These are phyloP conservation scores for Sanghuangporus sanghuang DNA, from an alignment of 1,284 basidiomycete species.

Conservation along the genomic window DNA sequence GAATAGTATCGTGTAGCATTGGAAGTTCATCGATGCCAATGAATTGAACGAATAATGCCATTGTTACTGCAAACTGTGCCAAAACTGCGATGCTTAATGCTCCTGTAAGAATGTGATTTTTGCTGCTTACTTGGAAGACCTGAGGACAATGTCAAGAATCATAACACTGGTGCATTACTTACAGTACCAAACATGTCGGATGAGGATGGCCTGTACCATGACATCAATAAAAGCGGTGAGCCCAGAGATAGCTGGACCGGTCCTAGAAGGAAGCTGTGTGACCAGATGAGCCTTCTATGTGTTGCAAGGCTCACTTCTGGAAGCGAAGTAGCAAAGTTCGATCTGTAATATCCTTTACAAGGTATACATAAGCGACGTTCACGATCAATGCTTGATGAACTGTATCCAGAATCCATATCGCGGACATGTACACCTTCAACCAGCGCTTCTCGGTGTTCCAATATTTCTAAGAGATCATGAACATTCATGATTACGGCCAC, in stretches of 20 bases:
- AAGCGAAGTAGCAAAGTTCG: background rate
- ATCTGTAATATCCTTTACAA: conserved; percentile 5
- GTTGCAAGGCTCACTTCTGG: background rate
- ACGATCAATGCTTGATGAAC: background rate
- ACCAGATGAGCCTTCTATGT: background rate
- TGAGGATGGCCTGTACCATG: background rate
- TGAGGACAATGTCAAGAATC: background rate
- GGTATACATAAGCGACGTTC: background rate
- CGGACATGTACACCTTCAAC: background rate
- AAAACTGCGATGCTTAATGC: background rate
- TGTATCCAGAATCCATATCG: background rate
- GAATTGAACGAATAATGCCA: background rate
- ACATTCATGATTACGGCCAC: background rate
- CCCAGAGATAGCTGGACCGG: background rate
- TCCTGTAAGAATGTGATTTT: background rate
- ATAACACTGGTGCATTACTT: background rate
- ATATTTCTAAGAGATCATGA: background rate
- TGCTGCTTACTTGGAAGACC: background rate
- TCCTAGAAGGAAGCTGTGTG: background rate
- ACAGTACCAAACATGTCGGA: background rate
- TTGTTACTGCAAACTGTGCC: background rate
- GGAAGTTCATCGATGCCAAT: background rate
- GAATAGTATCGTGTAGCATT: background rate
- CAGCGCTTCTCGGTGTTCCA: background rate
- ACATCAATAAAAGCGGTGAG: background rate